phyloP scores from a whole-genome alignment of 179 eudicot species.

The Heliamphora pulchella region DNA sequence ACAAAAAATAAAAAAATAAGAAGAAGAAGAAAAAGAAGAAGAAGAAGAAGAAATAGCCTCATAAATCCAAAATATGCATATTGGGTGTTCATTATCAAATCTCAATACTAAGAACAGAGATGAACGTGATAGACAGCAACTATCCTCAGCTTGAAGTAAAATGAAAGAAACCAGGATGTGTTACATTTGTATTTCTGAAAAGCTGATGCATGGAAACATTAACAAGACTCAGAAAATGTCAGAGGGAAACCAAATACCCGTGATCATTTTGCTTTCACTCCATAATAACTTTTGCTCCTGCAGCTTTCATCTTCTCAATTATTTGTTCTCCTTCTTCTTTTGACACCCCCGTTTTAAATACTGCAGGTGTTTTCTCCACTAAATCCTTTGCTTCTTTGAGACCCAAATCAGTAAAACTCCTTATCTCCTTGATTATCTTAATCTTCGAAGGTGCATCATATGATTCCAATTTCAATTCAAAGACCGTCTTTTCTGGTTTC shows the following conservation, averaged over 20 bases:
- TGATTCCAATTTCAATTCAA: conserved; percentile 77
- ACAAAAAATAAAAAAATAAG: no score
- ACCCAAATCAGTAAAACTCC: conserved; percentile 71
- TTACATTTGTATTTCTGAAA: neutral
- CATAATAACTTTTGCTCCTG: conserved; percentile 75
- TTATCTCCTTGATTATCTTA: conserved; percentile 79
- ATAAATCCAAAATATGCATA: neutral
- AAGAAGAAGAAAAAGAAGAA: no score
- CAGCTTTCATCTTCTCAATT: conserved; percentile 77
- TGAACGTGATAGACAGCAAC: neutral
- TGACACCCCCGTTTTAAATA: conserved; percentile 67
- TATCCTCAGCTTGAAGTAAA: neutral
- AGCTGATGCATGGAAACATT: neutral
- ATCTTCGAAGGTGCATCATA: conserved; percentile 73
- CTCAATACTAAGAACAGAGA: conserved; percentile 1
- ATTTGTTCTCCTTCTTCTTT: conserved; percentile 86
- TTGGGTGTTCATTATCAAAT: conserved; percentile 6
- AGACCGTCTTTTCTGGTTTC: conserved; percentile 63
- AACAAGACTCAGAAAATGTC: neutral
- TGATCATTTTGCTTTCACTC: conserved; percentile 35
- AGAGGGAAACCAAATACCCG: neutral
- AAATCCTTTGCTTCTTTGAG: conserved; percentile 92
- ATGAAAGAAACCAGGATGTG: neutral
- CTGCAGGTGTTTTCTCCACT: conserved; percentile 81
- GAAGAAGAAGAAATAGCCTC: neutral